Conservation (phyloP, 1,284 basidiomycete species). For the Anthracocystis setariae region DNA sequence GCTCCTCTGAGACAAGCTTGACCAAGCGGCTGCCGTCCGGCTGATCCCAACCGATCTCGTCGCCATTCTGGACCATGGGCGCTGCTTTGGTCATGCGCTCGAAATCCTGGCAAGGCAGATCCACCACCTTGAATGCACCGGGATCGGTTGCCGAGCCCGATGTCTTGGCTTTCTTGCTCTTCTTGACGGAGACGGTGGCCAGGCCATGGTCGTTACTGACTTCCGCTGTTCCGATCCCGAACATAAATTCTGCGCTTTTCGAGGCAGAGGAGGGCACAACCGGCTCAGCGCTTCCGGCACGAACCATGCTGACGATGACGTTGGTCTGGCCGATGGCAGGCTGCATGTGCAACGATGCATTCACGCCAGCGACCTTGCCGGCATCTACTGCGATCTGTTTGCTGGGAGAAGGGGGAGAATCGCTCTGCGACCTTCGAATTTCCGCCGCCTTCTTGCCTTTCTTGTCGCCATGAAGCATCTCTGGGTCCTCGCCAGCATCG, state of each 20-base stretch:
- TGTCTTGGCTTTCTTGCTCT: conserved; percentile 33
- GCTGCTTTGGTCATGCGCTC: conserved; percentile 35
- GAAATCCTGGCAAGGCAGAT: conserved; percentile 41
- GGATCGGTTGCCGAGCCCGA: conserved; percentile 24
- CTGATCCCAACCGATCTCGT: conserved; percentile 61
- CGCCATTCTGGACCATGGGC: conserved; percentile 41
- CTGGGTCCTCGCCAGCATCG: conserved; percentile 12
- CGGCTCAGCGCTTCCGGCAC: conserved; percentile 26
- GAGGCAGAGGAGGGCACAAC: conserved; percentile 7
- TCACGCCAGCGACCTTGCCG: neutral
- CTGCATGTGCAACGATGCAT: conserved; percentile 11
- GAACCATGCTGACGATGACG: conserved; percentile 15
- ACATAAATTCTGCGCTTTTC: conserved; percentile 2
- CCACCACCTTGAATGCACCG: conserved; percentile 27
- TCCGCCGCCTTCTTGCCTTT: conserved; percentile 38
- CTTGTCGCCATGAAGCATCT: conserved; percentile 15
- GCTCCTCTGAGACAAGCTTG: conserved; percentile 65
- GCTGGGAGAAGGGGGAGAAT: conserved; percentile 37
- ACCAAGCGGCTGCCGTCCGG: conserved; percentile 63
- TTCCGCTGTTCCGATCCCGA: neutral
- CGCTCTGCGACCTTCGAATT: conserved; percentile 32
- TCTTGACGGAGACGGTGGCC: conserved; percentile 11
- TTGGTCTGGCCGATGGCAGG: conserved; percentile 5
- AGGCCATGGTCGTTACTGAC: conserved; percentile 4
- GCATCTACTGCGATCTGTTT: conserved; percentile 17